A percentile compares a stretch with the other conserved stretches of the same genome.
phyloP scores from a whole-genome alignment of 2,329 filamentous ascomycete species.

The Aspergillus neoniger region DNA sequence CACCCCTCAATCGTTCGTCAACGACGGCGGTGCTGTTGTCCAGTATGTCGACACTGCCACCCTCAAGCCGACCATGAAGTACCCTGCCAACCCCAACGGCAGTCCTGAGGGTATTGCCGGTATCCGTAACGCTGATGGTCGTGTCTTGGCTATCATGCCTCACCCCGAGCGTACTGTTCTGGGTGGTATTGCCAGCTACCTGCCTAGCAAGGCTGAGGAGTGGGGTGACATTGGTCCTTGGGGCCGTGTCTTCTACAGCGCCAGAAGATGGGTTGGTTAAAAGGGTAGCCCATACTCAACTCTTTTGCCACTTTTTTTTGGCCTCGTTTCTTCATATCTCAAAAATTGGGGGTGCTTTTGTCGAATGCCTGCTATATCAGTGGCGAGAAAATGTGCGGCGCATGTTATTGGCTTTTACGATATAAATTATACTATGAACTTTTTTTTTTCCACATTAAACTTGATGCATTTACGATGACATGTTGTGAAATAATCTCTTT shows the following conservation, averaged over 20 bases:
- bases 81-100: conserved; percentile 89
- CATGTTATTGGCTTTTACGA: background rate
- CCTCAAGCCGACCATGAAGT: conserved; percentile 70
- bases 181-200: conserved; percentile 74
- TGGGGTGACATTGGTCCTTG: conserved; percentile 86
- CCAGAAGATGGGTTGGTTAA: conserved; percentile 80
- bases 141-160: conserved; percentile 87
- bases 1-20: conserved; percentile 55
- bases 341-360: background rate
- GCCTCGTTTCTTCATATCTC: too few relatives aligned
- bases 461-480: conserved; percentile 7
- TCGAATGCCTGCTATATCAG: background rate
- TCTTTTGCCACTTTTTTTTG: background rate
- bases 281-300: background rate
- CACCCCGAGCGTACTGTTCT: conserved; percentile 89
- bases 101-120: conserved; percentile 79
- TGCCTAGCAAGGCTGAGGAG: conserved; percentile 63
- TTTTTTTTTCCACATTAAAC: background rate
- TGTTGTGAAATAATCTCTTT: background rate
- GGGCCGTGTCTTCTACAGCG: conserved; percentile 83
- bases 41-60: conserved; percentile 84
- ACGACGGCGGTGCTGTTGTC: conserved; percentile 71
- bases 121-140: conserved; percentile 73
- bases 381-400: conserved; percentile 3
- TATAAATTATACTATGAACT: conserved; percentile 4